phyloP scores from a whole-genome alignment of 1,139 yeast genomes.

The Hyphopichia pseudoburtonii region DNA sequence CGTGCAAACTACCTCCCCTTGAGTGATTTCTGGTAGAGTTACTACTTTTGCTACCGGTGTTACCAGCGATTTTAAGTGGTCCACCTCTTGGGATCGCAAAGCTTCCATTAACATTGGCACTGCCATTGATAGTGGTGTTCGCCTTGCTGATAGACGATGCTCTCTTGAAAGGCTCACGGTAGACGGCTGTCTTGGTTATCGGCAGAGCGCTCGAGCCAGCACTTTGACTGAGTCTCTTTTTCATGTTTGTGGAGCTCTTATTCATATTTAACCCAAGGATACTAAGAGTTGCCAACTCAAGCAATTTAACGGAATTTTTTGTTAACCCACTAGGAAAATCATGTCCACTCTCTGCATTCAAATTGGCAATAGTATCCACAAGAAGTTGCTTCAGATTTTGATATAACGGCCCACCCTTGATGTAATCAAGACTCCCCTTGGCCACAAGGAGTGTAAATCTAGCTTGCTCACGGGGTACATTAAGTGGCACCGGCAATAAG shows the following conservation, averaged over 20 bases:
- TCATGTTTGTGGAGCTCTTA: conserved; percentile 12
- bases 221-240: conserved; percentile 18
- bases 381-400: conserved; percentile 64
- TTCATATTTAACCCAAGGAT: conserved; percentile 40
- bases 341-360: conserved; percentile 50
- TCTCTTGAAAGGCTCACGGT: conserved; percentile 15
- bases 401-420: conserved; percentile 78
- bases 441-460: conserved; percentile 71
- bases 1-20: no score
- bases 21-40: no score
- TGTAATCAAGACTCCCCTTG: conserved; percentile 77
- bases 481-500: conserved; percentile 65
- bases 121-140: neutral
- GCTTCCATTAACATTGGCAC: no score
- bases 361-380: conserved; percentile 45
- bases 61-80: neutral
- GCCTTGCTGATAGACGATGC: neutral
- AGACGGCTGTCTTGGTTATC: conserved; percentile 25
- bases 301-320: conserved; percentile 50
- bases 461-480: conserved; percentile 67
- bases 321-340: conserved; percentile 64
- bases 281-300: conserved; percentile 59
- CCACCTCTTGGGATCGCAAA: neutral
- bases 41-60: no score
- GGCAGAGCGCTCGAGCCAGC: conserved; percentile 14